Percentiles rank a stretch among this genome's conserved stretches.
Evolutionary conservation across 495 filamentous ascomycete species (phyloP).

Genomic region (Darksidea phi): DNA sequence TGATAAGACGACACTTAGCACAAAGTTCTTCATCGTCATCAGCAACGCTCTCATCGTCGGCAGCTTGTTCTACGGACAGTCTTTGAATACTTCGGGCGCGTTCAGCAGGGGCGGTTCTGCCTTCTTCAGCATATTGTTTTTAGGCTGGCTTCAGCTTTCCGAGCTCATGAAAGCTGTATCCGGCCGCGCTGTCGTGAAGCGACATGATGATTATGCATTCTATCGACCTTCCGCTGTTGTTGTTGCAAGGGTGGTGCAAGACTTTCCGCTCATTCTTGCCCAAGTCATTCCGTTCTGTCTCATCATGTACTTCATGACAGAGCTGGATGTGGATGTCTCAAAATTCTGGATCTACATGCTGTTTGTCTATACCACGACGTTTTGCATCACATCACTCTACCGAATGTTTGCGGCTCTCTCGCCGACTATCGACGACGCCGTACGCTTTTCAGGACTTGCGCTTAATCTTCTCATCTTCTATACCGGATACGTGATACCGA

Average conservation of each 20-base stretch:
- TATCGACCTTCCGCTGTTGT: slow-evolving; percentile 72
- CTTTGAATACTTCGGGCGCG: slow-evolving; percentile 62
- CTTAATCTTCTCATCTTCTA: slow-evolving; percentile 62
- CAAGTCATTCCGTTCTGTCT: slow-evolving; percentile 65
- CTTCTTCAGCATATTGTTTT: slow-evolving; percentile 73
- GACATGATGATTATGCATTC: slow-evolving; percentile 74
- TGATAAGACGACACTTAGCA: slow-evolving; percentile 70
- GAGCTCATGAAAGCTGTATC: slow-evolving; percentile 69
- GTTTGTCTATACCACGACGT: slow-evolving; percentile 67
- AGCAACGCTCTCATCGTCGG: slow-evolving; percentile 73
- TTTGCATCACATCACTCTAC: slow-evolving; percentile 67
- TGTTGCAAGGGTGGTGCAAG: slow-evolving; percentile 65
- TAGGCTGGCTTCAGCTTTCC: slow-evolving; percentile 72
- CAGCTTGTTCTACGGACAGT: slow-evolving; percentile 68
- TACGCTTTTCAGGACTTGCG: slow-evolving; percentile 66
- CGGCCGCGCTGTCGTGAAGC: slow-evolving; percentile 61
- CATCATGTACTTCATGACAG: slow-evolving; percentile 68
- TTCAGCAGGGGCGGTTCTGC: slow-evolving; percentile 67
- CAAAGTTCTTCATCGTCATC: slow-evolving; percentile 75
- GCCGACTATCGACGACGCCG: slow-evolving; percentile 69
- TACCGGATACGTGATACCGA: slow-evolving; percentile 55
- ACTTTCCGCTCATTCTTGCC: slow-evolving; percentile 64
- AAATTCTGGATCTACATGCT: slow-evolving; percentile 75
- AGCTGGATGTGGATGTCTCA: slow-evolving; percentile 60
- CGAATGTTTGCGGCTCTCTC: slow-evolving; percentile 75